Evolutionary conservation across 345 rosid genomes (phyloP), one percentile per base, ranked within the genome.

Genomic region (Linum lewisii): DNA sequence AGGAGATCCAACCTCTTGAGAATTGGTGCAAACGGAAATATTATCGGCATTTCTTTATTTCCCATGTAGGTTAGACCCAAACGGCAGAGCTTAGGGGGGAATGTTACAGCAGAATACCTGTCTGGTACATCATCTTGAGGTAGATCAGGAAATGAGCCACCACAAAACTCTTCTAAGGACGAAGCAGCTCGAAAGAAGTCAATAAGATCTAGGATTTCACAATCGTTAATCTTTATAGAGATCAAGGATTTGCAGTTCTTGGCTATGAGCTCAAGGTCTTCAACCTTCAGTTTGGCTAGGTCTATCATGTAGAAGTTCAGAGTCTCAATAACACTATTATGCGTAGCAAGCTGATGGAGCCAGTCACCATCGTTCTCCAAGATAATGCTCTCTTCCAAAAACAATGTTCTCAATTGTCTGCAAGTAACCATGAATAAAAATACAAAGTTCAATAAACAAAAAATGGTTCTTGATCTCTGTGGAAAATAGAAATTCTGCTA

Each of bases 1-100:
- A 90, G 90, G 59, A 93, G 93, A 77, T 93, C 97, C 77, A 93
- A 65, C 75, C 82, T 89, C 42, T 78, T 85, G 44, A 93, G 84
- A 51, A 63, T 60, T n/a, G 85, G 69, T 14, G 99, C 92, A 61
- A 87, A 73, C 13, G 99, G 90, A 65, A 85, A 87, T 3, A 93
- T 65, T 18, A 90, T 82, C 5, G 76, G 78, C 95, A 93, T 84
- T 70, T 87, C 95, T 53, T 75, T 73, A 64, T 76, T 78, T 61
- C 83, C 85, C 80, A 93, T 73, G 61, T 79, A 93, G 60, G 85
- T 75, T 63, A 87, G 75, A 24, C 99, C 97, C 67, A 93, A 49
- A 29, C 90, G 76, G 64, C 84, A 78, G 42, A 93, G 68, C 21
- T 55, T 85, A 34, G 57, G 81, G 5, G 97, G 99, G 53, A 89